Evolutionary conservation across 306 rosid genomes (phyloP).

Genomic region (Cajanus cajan): DNA sequence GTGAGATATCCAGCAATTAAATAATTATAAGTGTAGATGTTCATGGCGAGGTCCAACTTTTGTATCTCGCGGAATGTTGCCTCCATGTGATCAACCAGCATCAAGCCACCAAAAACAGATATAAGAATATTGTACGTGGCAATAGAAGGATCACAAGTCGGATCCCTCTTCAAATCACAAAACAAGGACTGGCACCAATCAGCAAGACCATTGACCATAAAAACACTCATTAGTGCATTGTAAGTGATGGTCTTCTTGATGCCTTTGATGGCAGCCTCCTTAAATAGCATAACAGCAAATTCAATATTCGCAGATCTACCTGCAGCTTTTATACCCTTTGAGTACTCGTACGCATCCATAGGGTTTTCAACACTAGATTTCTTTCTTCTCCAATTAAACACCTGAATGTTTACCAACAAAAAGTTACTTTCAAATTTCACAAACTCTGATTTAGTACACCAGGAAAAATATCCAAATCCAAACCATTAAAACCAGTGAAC

Average conservation of each 20-base stretch:
- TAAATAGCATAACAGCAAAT: slow-evolving; percentile 57
- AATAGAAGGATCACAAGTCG: slow-evolving; percentile 45
- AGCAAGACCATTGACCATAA: slow-evolving; percentile 59
- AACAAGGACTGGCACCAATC: slow-evolving; percentile 57
- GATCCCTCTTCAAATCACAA: slow-evolving; percentile 57
- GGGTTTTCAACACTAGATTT: slow-evolving; percentile 26
- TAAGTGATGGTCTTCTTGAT: slow-evolving; percentile 54
- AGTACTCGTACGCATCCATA: slow-evolving; percentile 50
- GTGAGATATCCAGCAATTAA: slow-evolving; percentile 68
- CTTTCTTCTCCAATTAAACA: slow-evolving; percentile 65
- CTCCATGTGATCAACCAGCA: slow-evolving; percentile 77
- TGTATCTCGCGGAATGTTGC: slow-evolving; percentile 49
- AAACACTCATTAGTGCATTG: slow-evolving; percentile 78
- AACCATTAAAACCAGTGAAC: background rate
- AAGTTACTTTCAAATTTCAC: background rate
- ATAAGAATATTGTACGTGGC: slow-evolving; percentile 42
- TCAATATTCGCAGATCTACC: slow-evolving; percentile 56
- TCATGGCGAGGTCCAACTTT: slow-evolving; percentile 40
- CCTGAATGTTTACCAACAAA: slow-evolving; percentile 41
- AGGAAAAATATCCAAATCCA: background rate
- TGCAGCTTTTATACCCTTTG: slow-evolving; percentile 62
- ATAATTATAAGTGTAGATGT: slow-evolving; percentile 57
- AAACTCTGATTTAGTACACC: background rate
- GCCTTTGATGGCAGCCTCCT: slow-evolving; percentile 54
- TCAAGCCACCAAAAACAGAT: slow-evolving; percentile 61